Evolutionary conservation across 768 basidiomycete species (phyloP), one percentile per base, ranked within the genome.

Genomic region (Termitomyces sp.): DNA sequence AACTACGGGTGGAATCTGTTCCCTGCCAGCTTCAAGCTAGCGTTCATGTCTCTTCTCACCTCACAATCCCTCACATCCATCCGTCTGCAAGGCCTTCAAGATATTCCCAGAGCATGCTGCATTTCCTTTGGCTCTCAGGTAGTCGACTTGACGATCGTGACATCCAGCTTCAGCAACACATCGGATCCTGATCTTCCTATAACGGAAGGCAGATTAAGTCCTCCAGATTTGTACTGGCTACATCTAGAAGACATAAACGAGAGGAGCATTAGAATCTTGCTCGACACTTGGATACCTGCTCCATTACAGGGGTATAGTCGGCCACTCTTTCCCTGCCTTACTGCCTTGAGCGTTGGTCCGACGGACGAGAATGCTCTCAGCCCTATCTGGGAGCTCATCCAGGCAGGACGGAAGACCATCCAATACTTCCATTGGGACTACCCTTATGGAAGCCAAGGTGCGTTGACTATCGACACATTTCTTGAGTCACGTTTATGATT

Each of bases 381-480:
- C 13, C 50, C 59, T 16, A 27, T 57, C 9, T 46, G 36, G 37
- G 22, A 60, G 9, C 31, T 60, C 29, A 14, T 53, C 29, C 31
- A 34, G 22, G 56, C 56, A 1, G 56, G 46, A 27, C 43, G 47
- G 29, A 20, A 57, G 13, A 53, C 56, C 26, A 43, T 61, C 36
- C 44, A 61, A 41, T 55, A 51, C 44, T 61, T 61, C 20, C 20
- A 61, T 37, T 61, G 59, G 59, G 52, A 53, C 36, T 61, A 61
- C n/a, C 8, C 22, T 7, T 46, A 61, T 42, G 48, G 53, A 29
- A 41, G 54, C 4, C 51, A 49, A 26, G 50, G 59, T 55, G 43
- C 13, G 47, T 27, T 56, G 16, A 37, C 20, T 34, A 46, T 18
- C 9, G 31, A 31, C 22, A 26, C 36, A 12, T 18, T 7, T 26